Percentiles rank a stretch among this genome's conserved stretches.
Conservation (phyloP, 2,329 filamentous ascomycete species). For the Diaporthe citri region DNA sequence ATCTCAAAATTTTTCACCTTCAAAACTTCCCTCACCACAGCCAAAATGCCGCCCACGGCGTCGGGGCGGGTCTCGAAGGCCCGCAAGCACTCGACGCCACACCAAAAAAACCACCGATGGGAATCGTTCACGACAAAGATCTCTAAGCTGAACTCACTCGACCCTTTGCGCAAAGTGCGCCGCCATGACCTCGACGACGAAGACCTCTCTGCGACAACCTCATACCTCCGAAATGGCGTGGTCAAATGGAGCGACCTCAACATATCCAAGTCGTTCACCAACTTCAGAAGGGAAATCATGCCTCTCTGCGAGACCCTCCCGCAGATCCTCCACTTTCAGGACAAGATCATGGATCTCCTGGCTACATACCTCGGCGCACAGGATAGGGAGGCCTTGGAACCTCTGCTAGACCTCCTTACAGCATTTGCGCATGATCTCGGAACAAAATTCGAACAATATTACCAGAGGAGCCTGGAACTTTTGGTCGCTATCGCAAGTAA, state of each 20-base stretch:
- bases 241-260: conserved; percentile 95
- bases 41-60: conserved; percentile 71
- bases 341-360: conserved; percentile 84
- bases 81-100: conserved; percentile 77
- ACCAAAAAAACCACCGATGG: conserved; percentile 88
- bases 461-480: conserved; percentile 78
- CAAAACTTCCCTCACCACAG: conserved; percentile 45
- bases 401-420: conserved; percentile 87
- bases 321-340: conserved; percentile 91
- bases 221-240: conserved; percentile 86
- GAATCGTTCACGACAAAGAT: conserved; percentile 93
- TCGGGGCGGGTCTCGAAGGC: conserved; percentile 78
- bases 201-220: conserved; percentile 81
- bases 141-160: conserved; percentile 87
- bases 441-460: conserved; percentile 88
- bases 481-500: conserved; percentile 84
- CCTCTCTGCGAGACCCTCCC: conserved; percentile 90
- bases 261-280: conserved; percentile 82
- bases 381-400: conserved; percentile 85
- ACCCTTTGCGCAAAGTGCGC: conserved; percentile 90
- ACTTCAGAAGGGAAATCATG: conserved; percentile 80
- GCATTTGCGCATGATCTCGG: conserved; percentile 97
- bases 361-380: conserved; percentile 81
- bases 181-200: conserved; percentile 85
- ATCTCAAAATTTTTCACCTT: background rate